Conservation (phyloP, 768 basidiomycete genomes). For the Leccinellum rugosiceps region DNA sequence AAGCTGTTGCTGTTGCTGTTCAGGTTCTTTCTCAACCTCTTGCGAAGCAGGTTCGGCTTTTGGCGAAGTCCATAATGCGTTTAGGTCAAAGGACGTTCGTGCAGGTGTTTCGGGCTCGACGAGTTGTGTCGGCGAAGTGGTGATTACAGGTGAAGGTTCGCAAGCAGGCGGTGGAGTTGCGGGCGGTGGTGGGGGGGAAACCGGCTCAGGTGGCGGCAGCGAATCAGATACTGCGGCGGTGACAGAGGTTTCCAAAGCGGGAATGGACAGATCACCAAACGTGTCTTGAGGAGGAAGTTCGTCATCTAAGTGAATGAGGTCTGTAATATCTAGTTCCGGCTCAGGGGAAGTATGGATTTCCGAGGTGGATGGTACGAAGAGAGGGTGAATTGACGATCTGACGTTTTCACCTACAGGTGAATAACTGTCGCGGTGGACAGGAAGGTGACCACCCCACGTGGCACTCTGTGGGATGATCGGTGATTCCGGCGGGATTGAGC, state of each 20-base stretch:
- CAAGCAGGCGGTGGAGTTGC: slow-evolving; percentile 49
- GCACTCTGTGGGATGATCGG: slow-evolving; percentile 47
- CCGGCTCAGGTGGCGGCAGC: slow-evolving; percentile 15
- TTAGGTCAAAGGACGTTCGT: slow-evolving; percentile 66
- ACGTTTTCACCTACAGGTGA: slow-evolving; percentile 21
- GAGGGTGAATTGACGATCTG: slow-evolving; percentile 31
- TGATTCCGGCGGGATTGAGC: slow-evolving; percentile 73
- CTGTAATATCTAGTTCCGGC: slow-evolving; percentile 68
- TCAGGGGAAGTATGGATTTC: slow-evolving; percentile 44
- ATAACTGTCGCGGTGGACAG: slow-evolving; percentile 33
- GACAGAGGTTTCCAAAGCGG: slow-evolving; percentile 15
- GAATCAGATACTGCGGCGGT: slow-evolving; percentile 7
- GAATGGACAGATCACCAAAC: slow-evolving; percentile 17
- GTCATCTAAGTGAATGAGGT: slow-evolving; percentile 77
- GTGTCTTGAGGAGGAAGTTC: slow-evolving; percentile 41
- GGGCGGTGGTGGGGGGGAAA: slow-evolving; percentile 31
- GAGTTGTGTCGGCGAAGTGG: slow-evolving; percentile 21
- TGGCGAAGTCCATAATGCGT: slow-evolving; percentile 66
- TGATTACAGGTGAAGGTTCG: slow-evolving; percentile 21
- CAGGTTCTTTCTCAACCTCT: slow-evolving; percentile 23
- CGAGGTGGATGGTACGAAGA: slow-evolving; percentile 37
- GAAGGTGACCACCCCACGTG: slow-evolving; percentile 63
- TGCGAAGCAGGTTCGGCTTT: slow-evolving; percentile 25
- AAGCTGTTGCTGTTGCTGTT: slow-evolving; percentile 28
- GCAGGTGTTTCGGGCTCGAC: slow-evolving; percentile 43